A percentile compares a stretch with the other conserved stretches of the same genome.
Evolutionary conservation across 2,329 filamentous ascomycete genomes (phyloP).

Genomic region (Anthostomella pinea): DNA sequence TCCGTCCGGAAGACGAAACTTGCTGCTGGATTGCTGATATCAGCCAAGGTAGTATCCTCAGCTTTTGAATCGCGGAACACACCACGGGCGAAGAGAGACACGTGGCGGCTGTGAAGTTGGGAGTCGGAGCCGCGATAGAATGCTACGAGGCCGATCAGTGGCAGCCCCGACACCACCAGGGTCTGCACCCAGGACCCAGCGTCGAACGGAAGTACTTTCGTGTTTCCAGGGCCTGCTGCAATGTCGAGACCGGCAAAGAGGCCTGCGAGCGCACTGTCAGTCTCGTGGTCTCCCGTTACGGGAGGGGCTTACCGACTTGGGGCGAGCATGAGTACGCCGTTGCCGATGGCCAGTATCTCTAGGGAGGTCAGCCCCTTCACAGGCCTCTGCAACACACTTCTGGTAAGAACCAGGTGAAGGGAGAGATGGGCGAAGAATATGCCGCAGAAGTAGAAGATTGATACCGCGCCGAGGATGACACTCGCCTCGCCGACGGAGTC

Average conservation of each 20-base stretch:
- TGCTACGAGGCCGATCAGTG: constrained; percentile 50
- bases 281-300: neutral
- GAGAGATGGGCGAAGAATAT: constrained; percentile 53
- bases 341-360: constrained; percentile 55
- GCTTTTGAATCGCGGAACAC: neutral
- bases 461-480: constrained; percentile 38
- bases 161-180: constrained; percentile 49
- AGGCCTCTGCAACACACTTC: constrained; percentile 41
- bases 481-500: constrained; percentile 39
- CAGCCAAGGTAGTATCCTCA: constrained; percentile 2
- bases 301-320: constrained; percentile 42
- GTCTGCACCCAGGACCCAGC: constrained; percentile 48
- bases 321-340: constrained; percentile 54
- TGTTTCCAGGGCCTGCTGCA: constrained; percentile 43
- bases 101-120: constrained; percentile 2
- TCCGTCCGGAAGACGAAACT: constrained; percentile 1
- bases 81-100: constrained; percentile 5
- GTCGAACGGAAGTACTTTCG: constrained; percentile 43
- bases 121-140: constrained; percentile 24
- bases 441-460: constrained; percentile 53
- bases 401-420: constrained; percentile 45
- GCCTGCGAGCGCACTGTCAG: constrained; percentile 33
- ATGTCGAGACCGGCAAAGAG: constrained; percentile 50
- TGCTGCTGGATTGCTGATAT: constrained; percentile 2
- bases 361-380: constrained; percentile 42